These are phyloP conservation scores for Favolaschia claudopus DNA, from an alignment of 768 basidiomycete species.

Conservation along the genomic window DNA sequence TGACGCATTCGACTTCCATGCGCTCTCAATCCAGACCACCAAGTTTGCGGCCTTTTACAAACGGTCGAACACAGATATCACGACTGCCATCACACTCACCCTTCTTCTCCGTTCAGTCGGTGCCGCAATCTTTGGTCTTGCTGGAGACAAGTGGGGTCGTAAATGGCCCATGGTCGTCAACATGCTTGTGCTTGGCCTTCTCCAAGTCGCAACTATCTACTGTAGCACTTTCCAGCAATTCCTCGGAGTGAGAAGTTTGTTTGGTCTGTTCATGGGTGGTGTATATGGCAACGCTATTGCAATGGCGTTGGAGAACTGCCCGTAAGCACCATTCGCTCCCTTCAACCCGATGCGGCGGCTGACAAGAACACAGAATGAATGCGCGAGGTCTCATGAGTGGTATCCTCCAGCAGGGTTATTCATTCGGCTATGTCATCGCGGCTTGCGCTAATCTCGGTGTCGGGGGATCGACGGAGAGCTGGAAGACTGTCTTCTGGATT, in stretches of 20 bases:
- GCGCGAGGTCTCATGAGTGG: slow-evolving; percentile 70
- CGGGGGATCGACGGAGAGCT: slow-evolving; percentile 39
- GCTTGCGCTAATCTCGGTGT: slow-evolving; percentile 65
- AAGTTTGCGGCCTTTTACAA: slow-evolving; percentile 7
- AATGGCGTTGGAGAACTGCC: slow-evolving; percentile 57
- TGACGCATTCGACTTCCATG: slow-evolving; percentile 8
- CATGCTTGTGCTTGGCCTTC: slow-evolving; percentile 56
- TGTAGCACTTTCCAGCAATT: slow-evolving; percentile 62
- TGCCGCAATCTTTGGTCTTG: slow-evolving; percentile 60
- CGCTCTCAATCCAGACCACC: slow-evolving; percentile 5
- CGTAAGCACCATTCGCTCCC: no score
- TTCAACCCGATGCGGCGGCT: no score
- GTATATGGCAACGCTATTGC: slow-evolving; percentile 10
- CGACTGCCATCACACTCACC: slow-evolving; percentile 68
- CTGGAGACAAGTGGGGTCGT: slow-evolving; percentile 36
- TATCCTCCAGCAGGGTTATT: slow-evolving; percentile 74
- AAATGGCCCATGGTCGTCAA: slow-evolving; percentile 74
- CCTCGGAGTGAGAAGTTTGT: slow-evolving; percentile 66
- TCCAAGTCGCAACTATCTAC: slow-evolving; percentile 62
- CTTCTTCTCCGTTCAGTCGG: slow-evolving; percentile 69
- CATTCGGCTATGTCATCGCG: slow-evolving; percentile 69
- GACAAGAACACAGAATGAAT: no score
- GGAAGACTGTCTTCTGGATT: slow-evolving; percentile 70
- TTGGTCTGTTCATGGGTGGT: slow-evolving; percentile 62
- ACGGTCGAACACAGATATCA: neutral